These are phyloP conservation scores for Diplogelasinospora grovesii DNA, from an alignment of 495 filamentous ascomycete species.

Conservation along the genomic window DNA sequence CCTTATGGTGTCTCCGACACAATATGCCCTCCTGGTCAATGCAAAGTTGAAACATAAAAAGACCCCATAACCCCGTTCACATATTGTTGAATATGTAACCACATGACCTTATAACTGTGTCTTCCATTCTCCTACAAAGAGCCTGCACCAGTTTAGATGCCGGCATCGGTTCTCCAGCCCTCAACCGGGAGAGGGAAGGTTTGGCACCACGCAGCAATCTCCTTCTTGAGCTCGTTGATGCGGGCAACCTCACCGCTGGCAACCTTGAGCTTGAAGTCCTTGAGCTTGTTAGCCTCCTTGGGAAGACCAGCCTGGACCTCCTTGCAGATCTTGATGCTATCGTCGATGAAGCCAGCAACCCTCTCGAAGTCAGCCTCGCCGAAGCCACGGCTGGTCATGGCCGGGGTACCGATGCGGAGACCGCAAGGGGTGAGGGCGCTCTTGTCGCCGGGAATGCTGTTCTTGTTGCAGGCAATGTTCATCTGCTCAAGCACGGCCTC, in stretches of 20 bases:
- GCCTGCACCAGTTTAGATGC: slow-evolving; percentile 28
- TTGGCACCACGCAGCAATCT: slow-evolving; percentile 81
- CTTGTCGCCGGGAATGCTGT: slow-evolving; percentile 96
- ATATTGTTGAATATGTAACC: slow-evolving; percentile 18
- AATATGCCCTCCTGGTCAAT: slow-evolving; percentile 7
- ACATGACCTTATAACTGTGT: too few species aligned
- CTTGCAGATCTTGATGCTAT: slow-evolving; percentile 73
- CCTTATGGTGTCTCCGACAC: too few species aligned
- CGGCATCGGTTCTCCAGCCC: slow-evolving; percentile 50
- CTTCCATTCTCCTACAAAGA: background rate
- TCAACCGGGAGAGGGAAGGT: slow-evolving; percentile 89
- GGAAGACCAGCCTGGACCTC: slow-evolving; percentile 75
- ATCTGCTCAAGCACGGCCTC: slow-evolving; percentile 96
- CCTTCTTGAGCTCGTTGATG: slow-evolving; percentile 77
- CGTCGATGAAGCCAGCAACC: slow-evolving; percentile 84
- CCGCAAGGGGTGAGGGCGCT: slow-evolving; percentile 91
- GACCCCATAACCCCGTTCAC: slow-evolving; percentile 12
- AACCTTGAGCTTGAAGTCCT: slow-evolving; percentile 97
- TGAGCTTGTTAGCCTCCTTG: slow-evolving; percentile 97
- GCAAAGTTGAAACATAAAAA: slow-evolving; percentile 20
- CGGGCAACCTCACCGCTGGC: slow-evolving; percentile 66
- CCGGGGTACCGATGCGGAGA: slow-evolving; percentile 91
- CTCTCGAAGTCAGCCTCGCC: slow-evolving; percentile 88
- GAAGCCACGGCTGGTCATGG: slow-evolving; percentile 94
- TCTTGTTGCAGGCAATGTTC: slow-evolving; percentile 99